phyloP scores from a whole-genome alignment of 768 basidiomycete species.

The Leccinum uliginosum region DNA sequence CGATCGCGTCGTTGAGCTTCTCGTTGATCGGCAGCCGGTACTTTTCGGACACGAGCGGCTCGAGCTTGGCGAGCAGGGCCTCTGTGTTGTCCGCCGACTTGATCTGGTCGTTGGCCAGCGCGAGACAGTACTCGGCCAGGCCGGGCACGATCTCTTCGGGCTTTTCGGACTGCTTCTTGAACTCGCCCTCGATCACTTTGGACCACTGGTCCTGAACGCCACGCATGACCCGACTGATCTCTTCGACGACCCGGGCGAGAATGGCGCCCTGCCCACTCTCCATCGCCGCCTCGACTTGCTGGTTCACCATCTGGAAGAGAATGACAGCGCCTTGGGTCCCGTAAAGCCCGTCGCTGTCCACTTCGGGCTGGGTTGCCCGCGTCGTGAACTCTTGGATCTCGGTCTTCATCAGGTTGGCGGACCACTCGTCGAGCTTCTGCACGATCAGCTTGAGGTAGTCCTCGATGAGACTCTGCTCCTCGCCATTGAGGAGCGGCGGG shows the following conservation, averaged over 20 bases:
- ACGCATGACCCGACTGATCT: slow-evolving; percentile 87
- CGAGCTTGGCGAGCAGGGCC: slow-evolving; percentile 76
- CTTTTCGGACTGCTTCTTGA: slow-evolving; percentile 83
- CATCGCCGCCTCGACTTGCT: slow-evolving; percentile 90
- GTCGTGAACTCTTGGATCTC: slow-evolving; percentile 82
- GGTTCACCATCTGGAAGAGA: slow-evolving; percentile 97
- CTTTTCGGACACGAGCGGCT: slow-evolving; percentile 90
- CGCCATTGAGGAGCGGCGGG: slow-evolving; percentile 91
- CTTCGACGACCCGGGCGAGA: slow-evolving; percentile 83
- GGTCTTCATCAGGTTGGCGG: slow-evolving; percentile 86
- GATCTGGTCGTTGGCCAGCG: slow-evolving; percentile 96
- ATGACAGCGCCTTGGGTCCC: slow-evolving; percentile 91
- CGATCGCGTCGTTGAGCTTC: slow-evolving; percentile 91
- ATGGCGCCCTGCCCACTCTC: slow-evolving; percentile 96
- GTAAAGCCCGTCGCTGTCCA: slow-evolving; percentile 85
- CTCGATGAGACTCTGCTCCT: slow-evolving; percentile 90
- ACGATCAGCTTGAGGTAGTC: slow-evolving; percentile 93
- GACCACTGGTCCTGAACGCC: slow-evolving; percentile 85
- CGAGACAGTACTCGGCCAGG: slow-evolving; percentile 93
- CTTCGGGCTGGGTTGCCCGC: slow-evolving; percentile 81
- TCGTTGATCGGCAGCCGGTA: slow-evolving; percentile 81
- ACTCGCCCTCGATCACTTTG: slow-evolving; percentile 75
- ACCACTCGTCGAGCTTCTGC: slow-evolving; percentile 96
- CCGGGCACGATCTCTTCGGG: slow-evolving; percentile 86
- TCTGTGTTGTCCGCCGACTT: slow-evolving; percentile 94